Evolutionary conservation across 805 yeast species (phyloP), one percentile per base, ranked within the genome.

Genomic region (Torulaspora indica): DNA sequence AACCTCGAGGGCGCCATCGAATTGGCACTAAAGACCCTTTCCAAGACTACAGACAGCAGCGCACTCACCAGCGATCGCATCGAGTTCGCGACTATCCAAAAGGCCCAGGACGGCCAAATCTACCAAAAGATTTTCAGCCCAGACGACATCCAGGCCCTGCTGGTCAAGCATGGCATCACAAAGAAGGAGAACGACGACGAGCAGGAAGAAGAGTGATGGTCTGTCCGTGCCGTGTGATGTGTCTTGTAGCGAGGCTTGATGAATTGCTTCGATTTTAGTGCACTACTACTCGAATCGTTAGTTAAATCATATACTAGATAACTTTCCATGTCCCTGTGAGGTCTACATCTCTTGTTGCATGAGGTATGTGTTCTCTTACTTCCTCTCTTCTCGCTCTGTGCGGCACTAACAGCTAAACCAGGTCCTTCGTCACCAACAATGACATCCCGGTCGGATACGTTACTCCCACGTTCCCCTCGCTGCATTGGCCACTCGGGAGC

Each of bases 11-110:
- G 82, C 41, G 97, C 96, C 4, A 77, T 86, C 47, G 86, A 82
- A 53, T 73, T 93, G 63, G 97, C 97, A 7, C 74, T 93, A 61
- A 88, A 89, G 69, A 95, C 93, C 31, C 76, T 93, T 51, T 81
- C 93, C 42, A 93, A 93, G 73, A 93, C 98, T 6, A 88, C 95
- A 73, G 99, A 93, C 66, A 75, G 85, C 42, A 79, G 95, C 30
- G 79, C 85, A 43, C 74, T 93, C 61, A 84, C 89, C 28, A 78
- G 89, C 63, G 96, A 90, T 47, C 91, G 91, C 70, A 75, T 93
- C 55, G 98, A 93, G 71, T 84, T 93, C 63, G 90, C 97, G 31
- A 89, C 97, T 4, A 77, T 85, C 49, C 74, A 75, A 47, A 61
- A 71, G 58, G 57, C 56, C 31, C 63, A 71, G 30, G 65, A 63